A percentile compares a stretch with the other conserved stretches of the same genome.
These are phyloP conservation scores for Neoarthrinium moseri DNA, from an alignment of 2,329 filamentous ascomycete species.

Conservation along the genomic window DNA sequence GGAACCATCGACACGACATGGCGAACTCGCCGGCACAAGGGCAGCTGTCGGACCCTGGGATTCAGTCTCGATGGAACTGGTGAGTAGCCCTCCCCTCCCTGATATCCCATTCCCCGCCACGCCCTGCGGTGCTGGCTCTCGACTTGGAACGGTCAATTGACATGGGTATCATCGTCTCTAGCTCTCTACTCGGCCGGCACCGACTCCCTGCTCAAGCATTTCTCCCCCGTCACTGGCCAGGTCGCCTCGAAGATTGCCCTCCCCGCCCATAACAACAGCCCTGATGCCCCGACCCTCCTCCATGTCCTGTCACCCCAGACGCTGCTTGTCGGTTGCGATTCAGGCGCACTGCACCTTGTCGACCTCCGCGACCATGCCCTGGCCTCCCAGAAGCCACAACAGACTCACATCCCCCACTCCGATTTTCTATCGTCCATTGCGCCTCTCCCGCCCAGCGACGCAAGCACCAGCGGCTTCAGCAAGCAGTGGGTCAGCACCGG, in stretches of 20 bases:
- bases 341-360: conserved; percentile 82
- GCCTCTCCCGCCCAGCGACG: conserved; percentile 74
- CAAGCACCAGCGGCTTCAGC: conserved; percentile 82
- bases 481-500: conserved; percentile 97
- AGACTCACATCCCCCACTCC: conserved; percentile 82
- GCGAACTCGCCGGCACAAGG: conserved; percentile 88
- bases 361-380: conserved; percentile 70
- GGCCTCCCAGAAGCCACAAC: conserved; percentile 62
- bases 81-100: conserved; percentile 42
- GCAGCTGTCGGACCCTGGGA: conserved; percentile 79
- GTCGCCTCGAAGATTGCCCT: conserved; percentile 83
- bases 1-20: conserved; percentile 80
- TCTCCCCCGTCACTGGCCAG: conserved; percentile 56
- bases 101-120: background rate
- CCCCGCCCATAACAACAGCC: conserved; percentile 51
- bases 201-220: conserved; percentile 57
- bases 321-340: conserved; percentile 87
- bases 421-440: conserved; percentile 91
- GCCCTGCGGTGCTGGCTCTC: too few species aligned
- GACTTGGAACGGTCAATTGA: too few species aligned
- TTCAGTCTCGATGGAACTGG: conserved; percentile 77
- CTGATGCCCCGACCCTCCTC: conserved; percentile 77
- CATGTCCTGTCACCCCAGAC: conserved; percentile 85
- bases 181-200: conserved; percentile 64
- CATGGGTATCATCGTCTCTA: too few species aligned